Evolutionary conservation across 768 basidiomycete genomes (phyloP), one percentile per base, ranked within the genome.

Genomic region (Podaxis rugospora): DNA sequence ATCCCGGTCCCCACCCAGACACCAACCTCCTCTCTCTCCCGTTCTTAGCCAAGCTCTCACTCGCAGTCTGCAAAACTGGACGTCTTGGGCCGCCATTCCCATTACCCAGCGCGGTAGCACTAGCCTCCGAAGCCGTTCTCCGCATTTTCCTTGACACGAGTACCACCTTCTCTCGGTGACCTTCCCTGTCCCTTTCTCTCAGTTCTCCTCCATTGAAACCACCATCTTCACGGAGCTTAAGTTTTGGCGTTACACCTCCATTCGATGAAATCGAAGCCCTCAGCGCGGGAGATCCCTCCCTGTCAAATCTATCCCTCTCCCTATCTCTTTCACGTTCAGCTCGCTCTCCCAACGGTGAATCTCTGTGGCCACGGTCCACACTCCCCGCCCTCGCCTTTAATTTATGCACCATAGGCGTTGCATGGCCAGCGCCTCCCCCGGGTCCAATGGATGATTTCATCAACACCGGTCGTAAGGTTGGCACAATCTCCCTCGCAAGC

Each of bases 401-500:
- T 60, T 35, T 61, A 9, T 61, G 59, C 16, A 39, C 52, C 32
- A 51, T 51, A 27, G 50, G 58, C 37, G 50, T 42, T 10, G 40
- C 50, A 59, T 51, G 37, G 1, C 49, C 49, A 39, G 23, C 6
- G 18, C 49, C 50, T 23, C 49, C 37, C 21, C 25, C 37, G 16
- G 27, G n/a, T 6, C 46, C 47, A 51, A 57, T 50, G 14, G 57
- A 18, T 21, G 57, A 51, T 39, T n/a, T 59, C 57, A 59, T 85
- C 66, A 92, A 72, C 5, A 82, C 91, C 2, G 92, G 90, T 39
- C 83, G 83, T 46, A 94, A 79, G 0, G 86, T 81, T 0, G 92
- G 92, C 23, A 92, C 77, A 61, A 94, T 92, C 72, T 94, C 92
- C 66, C 89, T 81, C 18, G 93, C 93, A 49, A 97, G 74, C 71